Conservation (phyloP, 139 green algal genomes). For the Astrephomene gubernaculifera region DNA sequence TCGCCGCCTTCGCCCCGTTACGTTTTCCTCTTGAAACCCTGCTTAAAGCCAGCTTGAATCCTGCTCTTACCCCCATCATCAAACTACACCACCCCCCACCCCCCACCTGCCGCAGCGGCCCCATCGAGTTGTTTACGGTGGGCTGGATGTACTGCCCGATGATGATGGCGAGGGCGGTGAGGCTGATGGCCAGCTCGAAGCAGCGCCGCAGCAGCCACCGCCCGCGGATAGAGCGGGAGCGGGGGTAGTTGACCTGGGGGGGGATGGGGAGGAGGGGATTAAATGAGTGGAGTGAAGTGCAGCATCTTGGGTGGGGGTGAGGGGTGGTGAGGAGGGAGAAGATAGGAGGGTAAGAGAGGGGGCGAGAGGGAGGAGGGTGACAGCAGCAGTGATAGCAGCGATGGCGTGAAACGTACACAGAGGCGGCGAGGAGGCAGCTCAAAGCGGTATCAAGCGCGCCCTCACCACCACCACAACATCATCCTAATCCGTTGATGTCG, state of each 20-base stretch:
- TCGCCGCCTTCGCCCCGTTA: too few relatives aligned
- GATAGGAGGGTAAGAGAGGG: background rate
- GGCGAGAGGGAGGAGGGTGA: too few relatives aligned
- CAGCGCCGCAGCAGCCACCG: slow-evolving; percentile 68
- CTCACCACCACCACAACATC: too few relatives aligned
- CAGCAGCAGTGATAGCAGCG: too few relatives aligned
- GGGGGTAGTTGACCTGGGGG: slow-evolving; percentile 67
- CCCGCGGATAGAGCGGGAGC: slow-evolving; percentile 47
- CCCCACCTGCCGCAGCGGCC: slow-evolving; percentile 59
- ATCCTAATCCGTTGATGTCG: background rate
- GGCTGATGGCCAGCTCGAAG: slow-evolving; percentile 61
- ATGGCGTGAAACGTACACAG: too few relatives aligned
- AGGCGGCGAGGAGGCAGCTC: too few relatives aligned
- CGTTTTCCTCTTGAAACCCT: too few relatives aligned
- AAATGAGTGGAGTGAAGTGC: background rate
- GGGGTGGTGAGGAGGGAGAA: background rate
- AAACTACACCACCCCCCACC: background rate
- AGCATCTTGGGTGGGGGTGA: background rate
- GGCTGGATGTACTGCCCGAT: slow-evolving; percentile 87
- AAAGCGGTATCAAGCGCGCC: too few relatives aligned
- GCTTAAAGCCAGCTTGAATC: too few relatives aligned
- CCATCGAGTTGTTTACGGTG: slow-evolving; percentile 79
- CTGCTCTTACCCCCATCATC: too few relatives aligned
- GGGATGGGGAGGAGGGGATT: background rate
- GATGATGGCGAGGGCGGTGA: slow-evolving; percentile 75